A percentile compares a stretch with the other conserved stretches of the same genome.
Evolutionary conservation across 345 rosid species (phyloP).

Genomic region (Lumnitzera littorea): DNA sequence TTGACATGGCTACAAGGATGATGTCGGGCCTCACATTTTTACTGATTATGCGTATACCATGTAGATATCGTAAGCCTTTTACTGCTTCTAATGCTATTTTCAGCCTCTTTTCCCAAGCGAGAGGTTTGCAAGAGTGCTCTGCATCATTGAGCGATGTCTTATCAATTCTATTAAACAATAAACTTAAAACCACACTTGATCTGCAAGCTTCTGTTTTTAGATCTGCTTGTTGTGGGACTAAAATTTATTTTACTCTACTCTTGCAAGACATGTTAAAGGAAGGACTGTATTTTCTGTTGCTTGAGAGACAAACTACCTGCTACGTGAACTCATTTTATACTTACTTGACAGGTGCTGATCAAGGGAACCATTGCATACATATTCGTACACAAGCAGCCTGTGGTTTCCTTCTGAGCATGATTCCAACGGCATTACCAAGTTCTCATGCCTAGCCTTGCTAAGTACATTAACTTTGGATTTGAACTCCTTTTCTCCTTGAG

Average conservation of each 20-base stretch:
- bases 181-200: not conserved
- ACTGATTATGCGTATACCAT: slow-evolving; percentile 46
- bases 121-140: slow-evolving; percentile 36
- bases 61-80: slow-evolving; percentile 47
- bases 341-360: slow-evolving; percentile 62
- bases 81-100: slow-evolving; percentile 56
- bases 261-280: too few relatives aligned
- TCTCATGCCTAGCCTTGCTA: slow-evolving; percentile 50
- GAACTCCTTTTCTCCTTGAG: slow-evolving; percentile 63
- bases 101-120: slow-evolving; percentile 52
- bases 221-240: too few relatives aligned
- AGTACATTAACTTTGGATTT: slow-evolving; percentile 54
- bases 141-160: slow-evolving; percentile 14
- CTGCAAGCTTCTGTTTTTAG: too few relatives aligned
- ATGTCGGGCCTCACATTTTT: slow-evolving; percentile 60
- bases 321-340: not conserved
- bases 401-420: slow-evolving; percentile 51
- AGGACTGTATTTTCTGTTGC: too few relatives aligned
- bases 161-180: not conserved
- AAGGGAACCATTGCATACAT: slow-evolving; percentile 50
- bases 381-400: slow-evolving; percentile 57
- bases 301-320: too few relatives aligned
- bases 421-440: slow-evolving; percentile 51
- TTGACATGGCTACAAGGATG: slow-evolving; percentile 53
- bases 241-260: too few relatives aligned